Conservation (phyloP, 352 stramenopile species). For the Pythium aphanidermatum region DNA sequence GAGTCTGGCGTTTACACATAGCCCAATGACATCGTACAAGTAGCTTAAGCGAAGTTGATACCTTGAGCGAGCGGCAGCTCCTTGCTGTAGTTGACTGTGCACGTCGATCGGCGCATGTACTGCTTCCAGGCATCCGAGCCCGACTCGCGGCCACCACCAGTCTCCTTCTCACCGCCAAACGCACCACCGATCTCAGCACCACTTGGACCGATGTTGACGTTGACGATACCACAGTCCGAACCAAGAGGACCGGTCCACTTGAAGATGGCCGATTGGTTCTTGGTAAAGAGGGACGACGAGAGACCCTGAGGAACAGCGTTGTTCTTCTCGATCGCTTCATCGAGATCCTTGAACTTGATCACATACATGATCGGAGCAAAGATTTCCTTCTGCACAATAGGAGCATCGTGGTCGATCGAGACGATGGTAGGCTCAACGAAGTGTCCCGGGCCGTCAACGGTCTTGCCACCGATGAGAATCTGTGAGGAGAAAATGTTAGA, state of each 20-base stretch:
- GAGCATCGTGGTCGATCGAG: slow-evolving; percentile 70
- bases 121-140: slow-evolving; percentile 92
- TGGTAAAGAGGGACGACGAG: slow-evolving; percentile 90
- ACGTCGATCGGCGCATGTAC: slow-evolving; percentile 93
- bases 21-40: background rate
- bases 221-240: slow-evolving; percentile 92
- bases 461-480: slow-evolving; percentile 85
- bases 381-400: slow-evolving; percentile 85
- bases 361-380: slow-evolving; percentile 91
- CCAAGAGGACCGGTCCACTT: slow-evolving; percentile 88
- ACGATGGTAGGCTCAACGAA: slow-evolving; percentile 92
- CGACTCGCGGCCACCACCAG: slow-evolving; percentile 86
- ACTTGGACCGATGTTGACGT: slow-evolving; percentile 90
- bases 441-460: slow-evolving; percentile 69
- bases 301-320: slow-evolving; percentile 90
- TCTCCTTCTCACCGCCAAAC: slow-evolving; percentile 92
- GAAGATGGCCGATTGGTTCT: slow-evolving; percentile 89
- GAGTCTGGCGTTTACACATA: background rate
- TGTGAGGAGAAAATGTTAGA: too few species aligned
- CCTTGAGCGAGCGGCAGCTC: slow-evolving; percentile 89
- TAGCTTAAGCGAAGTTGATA: slow-evolving; percentile 83
- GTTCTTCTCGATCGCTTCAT: slow-evolving; percentile 90
- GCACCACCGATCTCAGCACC: slow-evolving; percentile 91
- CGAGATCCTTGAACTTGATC: slow-evolving; percentile 85
- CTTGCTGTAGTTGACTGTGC: slow-evolving; percentile 92